Base-by-base conservation (phyloP, 352 stramenopile genomes). In the Globisporangium lucens region DNA sequence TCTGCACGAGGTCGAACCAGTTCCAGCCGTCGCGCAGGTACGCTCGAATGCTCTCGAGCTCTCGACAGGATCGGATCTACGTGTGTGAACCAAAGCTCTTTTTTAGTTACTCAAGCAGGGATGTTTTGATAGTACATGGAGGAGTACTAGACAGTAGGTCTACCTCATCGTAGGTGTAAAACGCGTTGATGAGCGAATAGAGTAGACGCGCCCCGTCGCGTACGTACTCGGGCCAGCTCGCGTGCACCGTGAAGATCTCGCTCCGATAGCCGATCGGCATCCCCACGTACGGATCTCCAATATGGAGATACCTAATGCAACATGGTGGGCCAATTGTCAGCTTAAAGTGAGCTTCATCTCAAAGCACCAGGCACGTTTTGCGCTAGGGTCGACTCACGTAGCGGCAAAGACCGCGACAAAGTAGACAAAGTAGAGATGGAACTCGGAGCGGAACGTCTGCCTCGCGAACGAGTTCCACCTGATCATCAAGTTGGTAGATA, bases 21-120 rank as follows among this genome's bases (percentile, higher is more conserved):
- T 90, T 94, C 86, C 86, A 94, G 12, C 81, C 81, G 53, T 94
- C 83, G 47, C 77, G 70, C 6, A 92, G 77, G 58, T 94, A 94
- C 1, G 75, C 68, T 9, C 78, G 75, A 33, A 91, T 61, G 33
- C 76, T 88, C 12, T 81, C 82, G 24, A 75, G 70, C 46, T 91
- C 82, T 53, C 72, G 46, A 52, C 83, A 91, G 24, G 78, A 80
- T 29, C 67, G 66, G 65, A 75, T 75, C 77, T 85, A 49, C 12
- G 10, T 24, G 24, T 24, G 24, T 2, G 43, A 12, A 15, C 33
- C 30, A 6, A 20, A 36, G n/a, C 10, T 49, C 15, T 65, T 24
- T 22, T n/a, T 53, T 3, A 36, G 17, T 4, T 30, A 33, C 3
- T 33, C 30, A 33, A 33, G 5, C 3, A 33, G 1, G 30, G 30